Percentiles rank a stretch among this genome's conserved stretches.
Evolutionary conservation across 164 flowering plant genomes (phyloP).

Genomic region (Taxillus chinensis): DNA sequence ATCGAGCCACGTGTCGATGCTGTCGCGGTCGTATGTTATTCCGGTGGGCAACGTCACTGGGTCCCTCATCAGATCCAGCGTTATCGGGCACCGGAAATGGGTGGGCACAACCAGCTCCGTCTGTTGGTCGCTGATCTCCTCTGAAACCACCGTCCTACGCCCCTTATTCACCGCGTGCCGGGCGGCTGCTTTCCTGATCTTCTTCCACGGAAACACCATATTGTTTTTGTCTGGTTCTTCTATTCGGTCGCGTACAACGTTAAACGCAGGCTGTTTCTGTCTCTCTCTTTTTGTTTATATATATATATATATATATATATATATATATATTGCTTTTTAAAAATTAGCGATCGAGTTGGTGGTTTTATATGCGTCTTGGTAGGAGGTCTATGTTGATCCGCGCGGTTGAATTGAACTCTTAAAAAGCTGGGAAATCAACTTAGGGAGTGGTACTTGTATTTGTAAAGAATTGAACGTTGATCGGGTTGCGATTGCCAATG

Average conservation of each 20-base stretch:
- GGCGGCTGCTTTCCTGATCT: conserved; percentile 22
- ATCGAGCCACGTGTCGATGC: conserved; percentile 80
- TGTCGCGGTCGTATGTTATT: conserved; percentile 68
- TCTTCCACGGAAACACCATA: conserved; percentile 51
- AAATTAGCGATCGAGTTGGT: neutral
- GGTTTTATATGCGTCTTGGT: too few species aligned
- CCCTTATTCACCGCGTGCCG: conserved; percentile 12
- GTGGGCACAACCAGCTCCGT: conserved; percentile 41
- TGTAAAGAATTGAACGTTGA: neutral
- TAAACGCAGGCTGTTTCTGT: neutral
- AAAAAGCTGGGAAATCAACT: neutral
- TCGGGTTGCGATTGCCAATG: neutral
- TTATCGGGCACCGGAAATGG: conserved; percentile 74
- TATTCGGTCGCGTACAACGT: neutral
- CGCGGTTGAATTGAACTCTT: neutral
- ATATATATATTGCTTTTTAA: neutral
- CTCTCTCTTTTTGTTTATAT: neutral
- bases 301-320: neutral
- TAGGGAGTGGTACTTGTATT: neutral
- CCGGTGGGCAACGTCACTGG: conserved; percentile 81
- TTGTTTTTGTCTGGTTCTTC: neutral
- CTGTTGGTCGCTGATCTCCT: neutral
- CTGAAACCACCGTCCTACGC: conserved; percentile 1
- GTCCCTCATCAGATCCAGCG: conserved; percentile 83
- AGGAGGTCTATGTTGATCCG: too few species aligned